Evolutionary conservation across 2,329 filamentous ascomycete genomes (phyloP), one percentile per base, ranked within the genome.

Genomic region (Pyrenochaeta sp.): DNA sequence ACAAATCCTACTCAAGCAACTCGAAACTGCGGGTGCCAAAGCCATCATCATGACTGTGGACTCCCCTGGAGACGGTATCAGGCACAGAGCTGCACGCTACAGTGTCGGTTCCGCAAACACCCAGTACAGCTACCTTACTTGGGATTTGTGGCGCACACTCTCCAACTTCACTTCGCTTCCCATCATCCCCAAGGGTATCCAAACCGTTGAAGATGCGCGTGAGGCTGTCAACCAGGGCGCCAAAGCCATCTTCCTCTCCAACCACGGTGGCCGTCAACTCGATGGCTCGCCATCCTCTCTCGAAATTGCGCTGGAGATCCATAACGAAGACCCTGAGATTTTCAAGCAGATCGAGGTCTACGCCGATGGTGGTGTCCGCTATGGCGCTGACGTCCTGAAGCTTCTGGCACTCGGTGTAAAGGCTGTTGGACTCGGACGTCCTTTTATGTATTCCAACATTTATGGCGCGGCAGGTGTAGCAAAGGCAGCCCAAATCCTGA

Each of bases 231-330:
- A 75, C 39, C 53, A 73, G 6, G 76, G 76, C 11, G 73, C 67
- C 7, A 69, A 69, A 23, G 76, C 76, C 2, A 74, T 78, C 46
- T 77, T 74, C 60, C 64, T 79, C 39, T 77, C 74, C 42, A 79
- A 79, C 64, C 76, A 78, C 59, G 77, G 77, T 17, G 77, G 76
- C 10, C 69, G 77, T 41, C 71, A 74, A 42, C 66, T 76, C 45
- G 76, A 78, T 73, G 42, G 80, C n/a, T 80, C 82, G 2, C 87
- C 89, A 0, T 89, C 84, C 0, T 85, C 89, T 1, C 86, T 89
- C 10, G 90, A 95, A 66, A 86, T 94, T 45, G 90, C 90, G 4
- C 84, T 91, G 7, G 90, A 92, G 56, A 88, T 92, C 47, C 88
- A 90, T 73, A 87, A 85, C n/a, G 51, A 72, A 12, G 74, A 66